A percentile compares a stretch with the other conserved stretches of the same genome.
phyloP scores from a whole-genome alignment of 139 green algal species.

The Chlorella sp. region DNA sequence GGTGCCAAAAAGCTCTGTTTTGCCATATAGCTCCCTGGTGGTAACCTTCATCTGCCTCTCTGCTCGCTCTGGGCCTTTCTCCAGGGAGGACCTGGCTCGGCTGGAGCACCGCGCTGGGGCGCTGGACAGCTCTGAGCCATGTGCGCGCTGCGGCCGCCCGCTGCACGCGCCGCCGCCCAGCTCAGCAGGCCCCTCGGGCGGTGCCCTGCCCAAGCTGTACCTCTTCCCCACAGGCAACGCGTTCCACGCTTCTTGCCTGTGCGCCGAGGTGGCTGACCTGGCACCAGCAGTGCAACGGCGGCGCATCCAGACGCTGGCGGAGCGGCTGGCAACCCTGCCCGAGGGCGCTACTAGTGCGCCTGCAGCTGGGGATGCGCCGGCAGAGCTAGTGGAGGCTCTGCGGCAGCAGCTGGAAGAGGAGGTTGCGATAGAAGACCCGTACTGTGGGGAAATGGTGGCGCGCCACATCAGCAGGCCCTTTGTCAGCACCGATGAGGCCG shows the following conservation, averaged over 20 bases:
- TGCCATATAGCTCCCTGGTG: too few species aligned
- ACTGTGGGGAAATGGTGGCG: slow-evolving; percentile 70
- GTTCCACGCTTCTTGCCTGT: slow-evolving; percentile 75
- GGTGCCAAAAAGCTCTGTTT: too few species aligned
- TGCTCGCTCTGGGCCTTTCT: too few species aligned
- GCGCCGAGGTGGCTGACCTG: slow-evolving; percentile 55
- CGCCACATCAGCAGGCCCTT: slow-evolving; percentile 51
- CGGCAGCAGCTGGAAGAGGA: slow-evolving; percentile 56
- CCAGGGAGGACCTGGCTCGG: slow-evolving; percentile 55
- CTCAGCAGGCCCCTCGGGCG: slow-evolving; percentile 51
- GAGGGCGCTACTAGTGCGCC: neutral
- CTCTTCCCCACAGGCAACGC: slow-evolving; percentile 82
- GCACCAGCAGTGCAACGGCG: slow-evolving; percentile 27
- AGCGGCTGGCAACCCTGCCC: slow-evolving; percentile 17
- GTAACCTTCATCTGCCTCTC: too few species aligned
- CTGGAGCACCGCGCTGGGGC: slow-evolving; percentile 59
- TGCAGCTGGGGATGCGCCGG: neutral
- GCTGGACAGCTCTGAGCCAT: slow-evolving; percentile 66
- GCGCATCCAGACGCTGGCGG: slow-evolving; percentile 20
- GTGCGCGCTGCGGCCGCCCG: slow-evolving; percentile 64
- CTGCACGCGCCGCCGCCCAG: slow-evolving; percentile 55
- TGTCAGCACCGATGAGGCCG: slow-evolving; percentile 30
- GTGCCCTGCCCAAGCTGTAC: slow-evolving; percentile 75
- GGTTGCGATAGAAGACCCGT: slow-evolving; percentile 74
- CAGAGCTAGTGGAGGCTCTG: slow-evolving; percentile 41